Conservation (phyloP, 169 alveolate genomes). For the Theileria annulata region DNA sequence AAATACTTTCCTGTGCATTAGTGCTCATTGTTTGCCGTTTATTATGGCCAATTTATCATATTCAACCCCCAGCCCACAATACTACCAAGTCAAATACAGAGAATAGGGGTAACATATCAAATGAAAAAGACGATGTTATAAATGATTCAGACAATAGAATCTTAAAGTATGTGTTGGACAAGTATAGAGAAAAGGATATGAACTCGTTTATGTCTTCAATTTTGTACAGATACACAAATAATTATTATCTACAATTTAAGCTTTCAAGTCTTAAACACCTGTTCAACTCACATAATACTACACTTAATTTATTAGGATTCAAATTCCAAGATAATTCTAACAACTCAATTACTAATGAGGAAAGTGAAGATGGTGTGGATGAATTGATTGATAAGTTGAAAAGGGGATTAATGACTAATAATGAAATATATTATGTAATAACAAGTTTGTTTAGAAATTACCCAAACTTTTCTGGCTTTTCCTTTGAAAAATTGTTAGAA, state of each 20-base stretch:
- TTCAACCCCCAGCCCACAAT: conserved; percentile 38
- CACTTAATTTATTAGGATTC: neutral
- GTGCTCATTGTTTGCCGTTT: conserved; percentile 45
- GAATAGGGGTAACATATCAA: neutral
- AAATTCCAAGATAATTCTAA: neutral
- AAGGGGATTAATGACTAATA: conserved; percentile 17
- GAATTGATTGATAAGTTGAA: conserved; percentile 10
- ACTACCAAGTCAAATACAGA: neutral
- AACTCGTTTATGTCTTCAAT: neutral
- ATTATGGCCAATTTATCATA: conserved; percentile 65
- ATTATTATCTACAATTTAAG: neutral
- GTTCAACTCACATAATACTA: neutral
- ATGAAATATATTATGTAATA: conserved; percentile 33
- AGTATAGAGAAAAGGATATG: neutral
- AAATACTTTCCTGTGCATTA: conserved; percentile 36
- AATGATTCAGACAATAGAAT: neutral
- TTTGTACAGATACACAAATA: conserved; percentile 1
- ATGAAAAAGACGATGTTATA: neutral
- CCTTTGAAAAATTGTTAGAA: conserved; percentile 50
- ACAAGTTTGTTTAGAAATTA: conserved; percentile 30
- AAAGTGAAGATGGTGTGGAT: neutral
- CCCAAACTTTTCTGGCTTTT: conserved; percentile 59
- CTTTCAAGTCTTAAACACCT: neutral
- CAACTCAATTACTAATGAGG: neutral
- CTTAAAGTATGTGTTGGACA: conserved; percentile 9